Percentiles rank a stretch among this genome's conserved stretches.
phyloP scores from a whole-genome alignment of 371 early-diverging fungal species.

The Apophysomyces elegans region DNA sequence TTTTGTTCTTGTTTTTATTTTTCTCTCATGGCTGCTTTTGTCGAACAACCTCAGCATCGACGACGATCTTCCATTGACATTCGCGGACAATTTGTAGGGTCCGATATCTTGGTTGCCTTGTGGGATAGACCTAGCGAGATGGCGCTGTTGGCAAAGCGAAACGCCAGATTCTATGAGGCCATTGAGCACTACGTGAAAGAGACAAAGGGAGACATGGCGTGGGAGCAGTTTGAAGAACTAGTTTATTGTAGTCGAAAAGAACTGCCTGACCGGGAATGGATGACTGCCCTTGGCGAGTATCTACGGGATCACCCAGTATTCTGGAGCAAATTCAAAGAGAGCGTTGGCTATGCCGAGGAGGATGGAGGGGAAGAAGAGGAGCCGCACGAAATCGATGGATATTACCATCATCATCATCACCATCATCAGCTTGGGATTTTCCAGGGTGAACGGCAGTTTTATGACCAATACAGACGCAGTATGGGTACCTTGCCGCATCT shows the following conservation, averaged over 20 bases:
- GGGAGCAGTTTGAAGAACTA: constrained; percentile 45
- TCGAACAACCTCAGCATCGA: constrained; percentile 2
- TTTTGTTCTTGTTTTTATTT: background rate
- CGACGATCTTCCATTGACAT: constrained; percentile 33
- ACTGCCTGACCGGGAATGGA: constrained; percentile 42
- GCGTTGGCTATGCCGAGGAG: constrained; percentile 44
- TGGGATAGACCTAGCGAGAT: constrained; percentile 46
- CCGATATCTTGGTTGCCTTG: constrained; percentile 45
- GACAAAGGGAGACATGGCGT: constrained; percentile 39
- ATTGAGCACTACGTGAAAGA: constrained; percentile 40
- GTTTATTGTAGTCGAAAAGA: constrained; percentile 45
- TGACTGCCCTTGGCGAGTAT: constrained; percentile 37
- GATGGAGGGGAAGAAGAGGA: constrained; percentile 20
- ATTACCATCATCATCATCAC: constrained; percentile 17
- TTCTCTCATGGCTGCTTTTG: background rate
- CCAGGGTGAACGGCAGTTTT: constrained; percentile 30
- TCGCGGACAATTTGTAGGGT: constrained; percentile 35
- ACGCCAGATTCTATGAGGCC: constrained; percentile 39
- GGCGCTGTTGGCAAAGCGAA: constrained; percentile 31
- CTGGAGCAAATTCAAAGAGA: constrained; percentile 47
- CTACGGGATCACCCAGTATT: constrained; percentile 49
- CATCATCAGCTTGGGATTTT: constrained; percentile 22
- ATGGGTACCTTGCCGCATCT: background rate
- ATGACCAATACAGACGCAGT: constrained; percentile 33
- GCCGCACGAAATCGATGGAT: background rate